phyloP scores from a whole-genome alignment of 768 basidiomycete species.

The Russula virescens region DNA sequence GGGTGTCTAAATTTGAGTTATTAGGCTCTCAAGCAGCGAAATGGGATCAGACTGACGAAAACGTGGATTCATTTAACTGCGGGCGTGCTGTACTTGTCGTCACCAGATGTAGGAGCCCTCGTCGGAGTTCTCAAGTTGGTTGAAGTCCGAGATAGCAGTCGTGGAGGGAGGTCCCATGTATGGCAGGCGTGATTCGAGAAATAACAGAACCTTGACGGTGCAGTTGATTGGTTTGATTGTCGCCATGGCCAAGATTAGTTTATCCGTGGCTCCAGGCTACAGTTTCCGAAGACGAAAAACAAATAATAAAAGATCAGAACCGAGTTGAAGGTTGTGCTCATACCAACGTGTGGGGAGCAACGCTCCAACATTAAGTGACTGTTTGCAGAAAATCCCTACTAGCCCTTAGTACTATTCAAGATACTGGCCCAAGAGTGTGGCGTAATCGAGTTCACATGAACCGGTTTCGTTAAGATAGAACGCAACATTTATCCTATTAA shows the following conservation, averaged over 20 bases:
- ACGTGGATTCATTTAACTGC: background rate
- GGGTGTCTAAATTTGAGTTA: background rate
- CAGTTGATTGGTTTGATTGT: background rate
- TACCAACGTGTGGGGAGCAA: background rate
- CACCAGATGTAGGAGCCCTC: background rate
- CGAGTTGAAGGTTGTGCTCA: slow-evolving; percentile 7
- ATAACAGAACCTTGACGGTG: background rate
- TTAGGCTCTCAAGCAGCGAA: background rate
- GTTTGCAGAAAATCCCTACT: background rate
- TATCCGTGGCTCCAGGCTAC: background rate
- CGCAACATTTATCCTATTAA: slow-evolving; percentile 19
- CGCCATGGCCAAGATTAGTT: slow-evolving; percentile 12
- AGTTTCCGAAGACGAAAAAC: background rate
- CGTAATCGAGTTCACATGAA: slow-evolving; percentile 10
- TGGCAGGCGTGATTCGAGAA: slow-evolving; percentile 10
- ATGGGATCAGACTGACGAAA: background rate
- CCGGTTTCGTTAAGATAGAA: slow-evolving; percentile 2
- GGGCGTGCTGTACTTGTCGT: background rate
- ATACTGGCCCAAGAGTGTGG: slow-evolving; percentile 5
- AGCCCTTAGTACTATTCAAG: slow-evolving; percentile 17
- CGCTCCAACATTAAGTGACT: slow-evolving; percentile 17
- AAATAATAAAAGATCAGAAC: slow-evolving; percentile 9
- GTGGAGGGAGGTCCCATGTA: background rate
- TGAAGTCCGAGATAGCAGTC: background rate
- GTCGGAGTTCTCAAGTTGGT: background rate